A percentile compares a stretch with the other conserved stretches of the same genome.
These are phyloP conservation scores for Gymnopilus dilepis DNA, from an alignment of 768 basidiomycete species.

Conservation along the genomic window DNA sequence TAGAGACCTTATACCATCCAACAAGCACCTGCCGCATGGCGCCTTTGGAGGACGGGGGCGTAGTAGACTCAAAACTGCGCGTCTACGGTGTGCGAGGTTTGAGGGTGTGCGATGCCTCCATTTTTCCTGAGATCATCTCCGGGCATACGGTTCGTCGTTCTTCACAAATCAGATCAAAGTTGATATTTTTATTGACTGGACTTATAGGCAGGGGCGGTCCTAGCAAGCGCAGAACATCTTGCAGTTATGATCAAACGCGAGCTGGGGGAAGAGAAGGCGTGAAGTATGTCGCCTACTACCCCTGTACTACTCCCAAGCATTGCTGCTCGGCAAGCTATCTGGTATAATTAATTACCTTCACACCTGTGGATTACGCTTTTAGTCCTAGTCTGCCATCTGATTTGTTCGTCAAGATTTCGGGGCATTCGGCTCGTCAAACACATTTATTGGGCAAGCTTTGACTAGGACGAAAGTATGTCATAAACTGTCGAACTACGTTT, in stretches of 20 bases:
- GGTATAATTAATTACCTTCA: no score
- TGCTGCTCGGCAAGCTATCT: no score
- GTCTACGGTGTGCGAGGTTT: constrained; percentile 50
- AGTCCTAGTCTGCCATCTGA: no score
- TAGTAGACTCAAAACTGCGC: constrained; percentile 48
- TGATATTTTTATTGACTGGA: background rate
- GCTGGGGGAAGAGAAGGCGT: constrained; percentile 2
- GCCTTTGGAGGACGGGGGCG: constrained; percentile 42
- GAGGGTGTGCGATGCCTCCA: constrained; percentile 47
- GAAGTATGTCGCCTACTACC: background rate
- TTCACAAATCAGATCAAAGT: constrained; percentile 11
- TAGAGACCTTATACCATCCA: constrained; percentile 54
- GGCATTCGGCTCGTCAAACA: no score
- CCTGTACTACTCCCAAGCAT: no score
- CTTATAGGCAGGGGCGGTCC: constrained; percentile 35
- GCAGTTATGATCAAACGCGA: constrained; percentile 38
- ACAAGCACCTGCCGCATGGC: constrained; percentile 52
- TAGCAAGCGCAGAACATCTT: constrained; percentile 36
- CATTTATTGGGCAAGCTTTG: no score
- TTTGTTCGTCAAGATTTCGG: no score
- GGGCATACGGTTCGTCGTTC: constrained; percentile 41
- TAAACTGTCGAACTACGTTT: background rate
- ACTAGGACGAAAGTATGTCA: background rate
- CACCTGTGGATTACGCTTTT: no score
- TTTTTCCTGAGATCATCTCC: constrained; percentile 46